These are phyloP conservation scores for Ligustrum vulgare DNA, from an alignment of 257 asterid species.

Conservation along the genomic window DNA sequence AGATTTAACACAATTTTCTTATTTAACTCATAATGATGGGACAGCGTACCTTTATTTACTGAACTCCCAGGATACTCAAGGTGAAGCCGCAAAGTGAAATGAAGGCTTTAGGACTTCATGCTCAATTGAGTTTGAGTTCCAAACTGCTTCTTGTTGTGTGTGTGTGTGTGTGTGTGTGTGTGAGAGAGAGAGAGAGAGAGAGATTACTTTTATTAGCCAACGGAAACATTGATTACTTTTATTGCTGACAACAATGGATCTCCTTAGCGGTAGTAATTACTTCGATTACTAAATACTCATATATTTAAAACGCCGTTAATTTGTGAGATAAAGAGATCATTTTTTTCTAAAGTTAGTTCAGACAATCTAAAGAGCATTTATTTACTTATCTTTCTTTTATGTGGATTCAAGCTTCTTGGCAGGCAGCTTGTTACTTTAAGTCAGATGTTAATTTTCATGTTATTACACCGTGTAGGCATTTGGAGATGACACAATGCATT, in stretches of 20 bases:
- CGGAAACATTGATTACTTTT: neutral
- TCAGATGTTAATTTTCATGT: constrained; percentile 12
- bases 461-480: constrained; percentile 37
- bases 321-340: neutral
- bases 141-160: neutral
- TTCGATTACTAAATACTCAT: neutral
- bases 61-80: neutral
- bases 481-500: constrained; percentile 49
- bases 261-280: neutral
- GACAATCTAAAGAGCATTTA: neutral
- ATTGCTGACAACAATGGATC: neutral
- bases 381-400: neutral
- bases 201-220: neutral
- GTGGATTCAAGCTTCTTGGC: neutral
- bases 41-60: neutral
- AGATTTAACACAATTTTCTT: too few relatives aligned
- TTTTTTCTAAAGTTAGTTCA: neutral
- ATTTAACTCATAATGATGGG: neutral
- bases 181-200: too few relatives aligned
- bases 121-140: neutral
- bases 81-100: neutral
- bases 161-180: too few relatives aligned
- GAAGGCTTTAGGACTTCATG: neutral
- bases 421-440: constrained; percentile 4
- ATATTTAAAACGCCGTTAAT: neutral